Evolutionary conservation across 768 basidiomycete species (phyloP), one percentile per base, ranked within the genome.

Genomic region (Naganishia onofrii): DNA sequence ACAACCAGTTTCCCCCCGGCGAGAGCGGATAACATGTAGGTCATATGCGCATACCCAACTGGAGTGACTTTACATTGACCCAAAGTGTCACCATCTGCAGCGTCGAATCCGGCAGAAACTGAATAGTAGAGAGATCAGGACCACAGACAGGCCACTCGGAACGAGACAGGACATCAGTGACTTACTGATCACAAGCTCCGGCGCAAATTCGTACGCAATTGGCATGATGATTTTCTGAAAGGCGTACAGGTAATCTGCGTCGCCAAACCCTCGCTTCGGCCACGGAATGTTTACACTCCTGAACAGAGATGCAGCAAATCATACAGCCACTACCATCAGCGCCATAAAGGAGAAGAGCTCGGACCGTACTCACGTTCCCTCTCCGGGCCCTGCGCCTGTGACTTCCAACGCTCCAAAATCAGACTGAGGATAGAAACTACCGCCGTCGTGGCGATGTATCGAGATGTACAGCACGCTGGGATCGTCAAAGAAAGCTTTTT

Each of bases 71-170:
- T 84, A 75, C 94, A 97, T 82, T 89, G 90, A 42, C 96, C 96
- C 4, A 99, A 85, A 44, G 88, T 87, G 76, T 99, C 96, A 3
- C 96, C 96, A 32, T 85, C 86, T 0, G 96, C 96, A 10, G 96
- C 96, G 76, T 99, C 96, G 77, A 97, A 99, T 3, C 96, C 96
- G 21, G 96, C 93, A 9, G 95, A 97, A 76, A 99, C 96, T 99
- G 76, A 1, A 21, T 26, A 12, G 5, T 13, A 63, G 17, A 17
- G 7, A 15, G 7, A 6, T 34, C 29, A 34, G 26, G 17, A 55
- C 58, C 10, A 67, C n/a, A 23, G n/a, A 36, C 28, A 0, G 2
- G 31, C 32, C 8, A 55, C 54, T 28, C 2, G 12, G 29, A 21
- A 26, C 15, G 42, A 42, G 31, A 23, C 28, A 12, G 56, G 48